A percentile compares a stretch with the other conserved stretches of the same genome.
These are phyloP conservation scores for Geranomyces michiganensis DNA, from an alignment of 192 early-diverging fungal species.

Conservation along the genomic window DNA sequence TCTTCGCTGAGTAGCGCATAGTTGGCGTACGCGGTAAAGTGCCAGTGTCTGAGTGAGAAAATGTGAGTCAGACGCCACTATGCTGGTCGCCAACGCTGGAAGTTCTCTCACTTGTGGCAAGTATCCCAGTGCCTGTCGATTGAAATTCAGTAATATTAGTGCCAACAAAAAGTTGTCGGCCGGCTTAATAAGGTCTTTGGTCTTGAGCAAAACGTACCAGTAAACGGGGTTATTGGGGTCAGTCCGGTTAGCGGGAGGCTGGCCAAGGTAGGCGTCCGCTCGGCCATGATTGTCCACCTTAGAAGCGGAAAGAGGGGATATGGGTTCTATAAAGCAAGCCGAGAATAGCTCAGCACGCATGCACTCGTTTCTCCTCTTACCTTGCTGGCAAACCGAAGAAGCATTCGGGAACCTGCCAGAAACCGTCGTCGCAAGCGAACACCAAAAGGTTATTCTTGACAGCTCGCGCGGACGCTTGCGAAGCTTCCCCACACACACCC, in stretches of 20 bases:
- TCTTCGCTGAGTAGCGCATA: constrained; percentile 32
- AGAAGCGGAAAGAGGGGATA: background rate
- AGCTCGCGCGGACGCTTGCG: too few species aligned
- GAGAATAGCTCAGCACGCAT: too few species aligned
- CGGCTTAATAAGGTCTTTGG: background rate
- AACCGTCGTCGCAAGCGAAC: background rate
- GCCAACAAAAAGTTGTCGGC: background rate
- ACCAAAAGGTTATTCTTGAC: background rate
- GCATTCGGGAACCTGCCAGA: constrained; percentile 24
- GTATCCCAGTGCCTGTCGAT: constrained; percentile 41
- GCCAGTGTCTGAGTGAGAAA: constrained; percentile 38
- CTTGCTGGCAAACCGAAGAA: constrained; percentile 34
- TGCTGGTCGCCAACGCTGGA: background rate
- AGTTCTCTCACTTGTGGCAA: constrained; percentile 36
- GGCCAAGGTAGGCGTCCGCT: constrained; percentile 35
- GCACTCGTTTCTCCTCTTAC: background rate
- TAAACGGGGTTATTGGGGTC: constrained; percentile 29
- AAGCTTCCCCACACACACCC: background rate
- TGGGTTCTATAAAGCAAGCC: background rate
- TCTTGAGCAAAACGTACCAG: constrained; percentile 18
- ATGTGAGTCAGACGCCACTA: too few species aligned
- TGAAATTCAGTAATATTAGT: background rate
- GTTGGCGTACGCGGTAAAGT: constrained; percentile 44
- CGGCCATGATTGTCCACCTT: constrained; percentile 37
- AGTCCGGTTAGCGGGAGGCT: constrained; percentile 17